Base-by-base conservation (phyloP, 257 asterid genomes). In the Solanum neorickii region DNA sequence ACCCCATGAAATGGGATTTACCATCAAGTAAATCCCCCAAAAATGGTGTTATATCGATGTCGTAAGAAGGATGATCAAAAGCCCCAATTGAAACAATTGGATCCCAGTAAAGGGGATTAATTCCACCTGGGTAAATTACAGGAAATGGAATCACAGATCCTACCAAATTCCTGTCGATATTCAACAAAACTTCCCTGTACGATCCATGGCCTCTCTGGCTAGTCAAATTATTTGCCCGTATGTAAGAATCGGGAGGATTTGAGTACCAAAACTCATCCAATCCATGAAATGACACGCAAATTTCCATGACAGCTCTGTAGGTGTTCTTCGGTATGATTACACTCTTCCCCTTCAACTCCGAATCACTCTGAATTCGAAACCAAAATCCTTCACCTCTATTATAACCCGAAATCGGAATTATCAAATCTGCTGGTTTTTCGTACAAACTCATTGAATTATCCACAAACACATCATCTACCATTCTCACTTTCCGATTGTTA, bases 221-320 rank as follows among this genome's bases (percentile, higher is more conserved):
- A 27, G 86, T 27, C 83, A 94, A 83, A 42, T 75, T 78, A 62
- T 93, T 94, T 29, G 35, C 27, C 33, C 89, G 90, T 39, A 93
- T 87, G 90, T 96, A 95, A 21, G 90, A 83, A 91, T 95, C 96
- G 1, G 99, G 98, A 18, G 98, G 98, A 88, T 97, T 95, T 3
- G 98, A 84, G 95, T 93, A 95, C 99, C 99, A 96, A 66, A 94
- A 92, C 90, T 96, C 99, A 46, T 96, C 99, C 21, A 93, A 44
- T 2, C 96, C 96, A 46, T 97, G 99, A 47, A 77, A 92, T 44
- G 99, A 94, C 33, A 92, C 93, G 70, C 92, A 95, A 76, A 97
- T 88, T 91, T 95, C 98, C 47, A 95, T 70, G 86, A 94, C 95
- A 16, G 98, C 98, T 89, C 92, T 94, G 90, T 93, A 95, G 0